These are phyloP conservation scores for Hylodesmum podocarpum DNA, from an alignment of 306 rosid genomes.

Conservation along the genomic window DNA sequence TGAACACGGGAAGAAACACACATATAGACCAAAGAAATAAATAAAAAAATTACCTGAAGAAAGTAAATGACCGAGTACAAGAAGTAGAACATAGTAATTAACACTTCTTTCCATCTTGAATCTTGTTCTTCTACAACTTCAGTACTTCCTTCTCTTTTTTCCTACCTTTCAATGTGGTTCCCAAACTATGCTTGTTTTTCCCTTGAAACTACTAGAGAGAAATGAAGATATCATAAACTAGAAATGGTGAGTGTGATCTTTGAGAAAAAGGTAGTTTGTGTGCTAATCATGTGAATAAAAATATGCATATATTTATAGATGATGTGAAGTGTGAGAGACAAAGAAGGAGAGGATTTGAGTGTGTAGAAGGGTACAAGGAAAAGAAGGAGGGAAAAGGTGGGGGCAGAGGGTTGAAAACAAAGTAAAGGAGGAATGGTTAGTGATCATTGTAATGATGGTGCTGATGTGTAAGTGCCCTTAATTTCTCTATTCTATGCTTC, in stretches of 20 bases:
- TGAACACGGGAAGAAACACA: background rate
- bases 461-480: constrained; percentile 54
- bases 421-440: constrained; percentile 42
- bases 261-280: constrained; percentile 17
- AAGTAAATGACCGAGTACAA: constrained; percentile 46
- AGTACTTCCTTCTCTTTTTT: background rate
- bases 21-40: constrained; percentile 2
- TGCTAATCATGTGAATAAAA: constrained; percentile 36
- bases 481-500: constrained; percentile 24
- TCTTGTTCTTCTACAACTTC: constrained; percentile 18
- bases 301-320: constrained; percentile 16
- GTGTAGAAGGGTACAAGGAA: constrained; percentile 48
- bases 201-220: constrained; percentile 34
- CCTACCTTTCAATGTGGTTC: constrained; percentile 33
- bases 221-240: constrained; percentile 41
- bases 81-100: constrained; percentile 29
- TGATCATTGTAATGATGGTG: constrained; percentile 76
- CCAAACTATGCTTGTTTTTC: constrained; percentile 25
- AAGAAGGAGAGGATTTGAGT: constrained; percentile 40
- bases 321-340: constrained; percentile 28
- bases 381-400: constrained; percentile 56
- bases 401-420: constrained; percentile 49
- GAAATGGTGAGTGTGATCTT: constrained; percentile 32
- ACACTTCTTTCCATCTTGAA: constrained; percentile 39
- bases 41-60: constrained; percentile 61